Percentiles rank a stretch among this genome's conserved stretches.
phyloP scores from a whole-genome alignment of 2,329 filamentous ascomycete species.

The Penicillium vulpinum region DNA sequence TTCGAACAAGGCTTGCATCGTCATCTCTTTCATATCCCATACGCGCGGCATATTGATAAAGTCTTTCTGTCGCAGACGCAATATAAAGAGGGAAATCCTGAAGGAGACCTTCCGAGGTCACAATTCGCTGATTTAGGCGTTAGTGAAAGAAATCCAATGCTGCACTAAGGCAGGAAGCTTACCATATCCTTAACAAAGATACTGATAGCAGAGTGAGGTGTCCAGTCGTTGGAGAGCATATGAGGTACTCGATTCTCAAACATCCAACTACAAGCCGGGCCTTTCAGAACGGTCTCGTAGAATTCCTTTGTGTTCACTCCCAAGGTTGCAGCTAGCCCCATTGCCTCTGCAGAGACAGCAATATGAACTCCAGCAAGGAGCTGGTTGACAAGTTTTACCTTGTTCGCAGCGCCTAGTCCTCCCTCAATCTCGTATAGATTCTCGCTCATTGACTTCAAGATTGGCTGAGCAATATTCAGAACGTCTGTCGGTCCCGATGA shows the following conservation, averaged over 20 bases:
- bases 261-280: constrained; percentile 52
- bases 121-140: constrained; percentile 9
- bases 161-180: background rate
- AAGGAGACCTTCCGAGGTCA: constrained; percentile 8
- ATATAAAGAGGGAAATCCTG: constrained; percentile 11
- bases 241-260: constrained; percentile 58
- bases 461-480: constrained; percentile 24
- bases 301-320: constrained; percentile 49
- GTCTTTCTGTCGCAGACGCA: constrained; percentile 9
- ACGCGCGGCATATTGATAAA: constrained; percentile 4
- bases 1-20: constrained; percentile 9
- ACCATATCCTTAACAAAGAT: constrained; percentile 39
- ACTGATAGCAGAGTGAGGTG: constrained; percentile 36
- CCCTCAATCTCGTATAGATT: constrained; percentile 53
- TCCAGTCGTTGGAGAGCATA: constrained; percentile 54
- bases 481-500: constrained; percentile 30
- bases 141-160: background rate
- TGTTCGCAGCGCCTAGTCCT: constrained; percentile 55
- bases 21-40: constrained; percentile 12
- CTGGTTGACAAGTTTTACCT: constrained; percentile 61
- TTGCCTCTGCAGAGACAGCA: constrained; percentile 52
- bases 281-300: constrained; percentile 18
- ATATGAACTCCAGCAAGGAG: constrained; percentile 61
- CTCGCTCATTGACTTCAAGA: constrained; percentile 38
- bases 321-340: constrained; percentile 56